Evolutionary conservation across 495 filamentous ascomycete species (phyloP).

Genomic region (Chlorociboria aeruginascens): DNA sequence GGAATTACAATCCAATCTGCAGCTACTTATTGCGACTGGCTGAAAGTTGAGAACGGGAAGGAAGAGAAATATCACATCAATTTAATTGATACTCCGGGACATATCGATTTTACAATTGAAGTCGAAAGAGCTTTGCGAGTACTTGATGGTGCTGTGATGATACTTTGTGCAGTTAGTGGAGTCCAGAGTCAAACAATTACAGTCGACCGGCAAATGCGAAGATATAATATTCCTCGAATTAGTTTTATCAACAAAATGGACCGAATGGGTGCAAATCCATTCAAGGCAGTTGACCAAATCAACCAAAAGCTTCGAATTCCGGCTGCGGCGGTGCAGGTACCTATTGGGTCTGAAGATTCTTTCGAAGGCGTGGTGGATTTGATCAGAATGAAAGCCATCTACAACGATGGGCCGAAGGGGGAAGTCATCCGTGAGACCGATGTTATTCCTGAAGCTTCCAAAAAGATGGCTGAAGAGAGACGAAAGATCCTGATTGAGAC

Average conservation of each 20-base stretch:
- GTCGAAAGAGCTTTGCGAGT: slow-evolving; percentile 94
- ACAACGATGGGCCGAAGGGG: slow-evolving; percentile 76
- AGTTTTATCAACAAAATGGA: slow-evolving; percentile 99
- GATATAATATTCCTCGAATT: slow-evolving; percentile 92
- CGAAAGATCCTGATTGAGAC: slow-evolving; percentile 82
- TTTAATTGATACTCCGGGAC: slow-evolving; percentile 95
- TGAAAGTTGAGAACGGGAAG: slow-evolving; percentile 64
- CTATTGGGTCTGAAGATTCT: slow-evolving; percentile 84
- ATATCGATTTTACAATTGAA: slow-evolving; percentile 99
- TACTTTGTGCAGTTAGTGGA: slow-evolving; percentile 92
- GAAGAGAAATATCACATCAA: slow-evolving; percentile 95
- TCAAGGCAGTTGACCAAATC: slow-evolving; percentile 95
- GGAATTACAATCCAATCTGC: slow-evolving; percentile 98
- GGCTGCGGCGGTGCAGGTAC: slow-evolving; percentile 89
- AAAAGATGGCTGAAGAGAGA: slow-evolving; percentile 64
- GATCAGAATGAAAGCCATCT: slow-evolving; percentile 83
- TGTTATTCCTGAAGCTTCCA: slow-evolving; percentile 67
- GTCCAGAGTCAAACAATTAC: slow-evolving; percentile 98
- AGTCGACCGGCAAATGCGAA: slow-evolving; percentile 95
- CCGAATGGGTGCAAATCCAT: slow-evolving; percentile 96
- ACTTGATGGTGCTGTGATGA: slow-evolving; percentile 96
- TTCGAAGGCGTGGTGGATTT: slow-evolving; percentile 94
- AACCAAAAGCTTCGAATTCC: slow-evolving; percentile 86
- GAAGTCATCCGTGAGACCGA: slow-evolving; percentile 57
- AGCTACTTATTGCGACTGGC: slow-evolving; percentile 96